These are phyloP conservation scores for Candida sanyiensis DNA, from an alignment of 805 yeast species.

Conservation along the genomic window DNA sequence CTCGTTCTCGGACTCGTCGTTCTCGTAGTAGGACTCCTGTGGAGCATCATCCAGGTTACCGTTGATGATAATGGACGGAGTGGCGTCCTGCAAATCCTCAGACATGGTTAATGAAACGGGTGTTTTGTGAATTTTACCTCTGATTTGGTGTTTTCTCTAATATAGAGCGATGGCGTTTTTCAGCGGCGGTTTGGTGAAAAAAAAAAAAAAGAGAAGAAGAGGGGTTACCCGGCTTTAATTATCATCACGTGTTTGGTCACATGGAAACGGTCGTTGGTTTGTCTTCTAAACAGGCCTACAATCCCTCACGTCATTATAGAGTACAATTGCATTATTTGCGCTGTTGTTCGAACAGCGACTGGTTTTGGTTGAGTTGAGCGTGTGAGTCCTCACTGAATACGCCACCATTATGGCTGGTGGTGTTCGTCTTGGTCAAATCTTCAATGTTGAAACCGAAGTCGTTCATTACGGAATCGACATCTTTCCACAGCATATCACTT, in stretches of 20 bases:
- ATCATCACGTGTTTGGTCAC: background rate
- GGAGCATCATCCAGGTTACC: constrained; percentile 42
- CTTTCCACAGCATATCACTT: constrained; percentile 51
- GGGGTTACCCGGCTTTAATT: constrained; percentile 9
- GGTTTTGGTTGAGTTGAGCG: background rate
- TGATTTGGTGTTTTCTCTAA: too few relatives aligned
- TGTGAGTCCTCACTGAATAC: constrained; percentile 6
- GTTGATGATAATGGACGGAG: constrained; percentile 77
- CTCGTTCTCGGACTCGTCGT: constrained; percentile 39
- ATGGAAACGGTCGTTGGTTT: too few relatives aligned
- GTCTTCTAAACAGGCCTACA: too few relatives aligned
- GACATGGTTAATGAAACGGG: constrained; percentile 48
- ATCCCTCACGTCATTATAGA: too few relatives aligned
- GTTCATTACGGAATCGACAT: constrained; percentile 84
- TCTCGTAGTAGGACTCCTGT: constrained; percentile 28
- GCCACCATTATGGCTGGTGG: background rate
- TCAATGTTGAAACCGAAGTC: constrained; percentile 81
- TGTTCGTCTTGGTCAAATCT: constrained; percentile 13
- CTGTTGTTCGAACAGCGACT: constrained; percentile 4
- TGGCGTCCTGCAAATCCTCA: constrained; percentile 76
- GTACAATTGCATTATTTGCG: background rate
- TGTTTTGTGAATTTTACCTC: too few relatives aligned
- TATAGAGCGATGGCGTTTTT: too few relatives aligned
- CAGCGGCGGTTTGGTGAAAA: too few relatives aligned
- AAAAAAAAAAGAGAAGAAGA: background rate